Evolutionary conservation across 768 basidiomycete genomes (phyloP), one percentile per base, ranked within the genome.

Genomic region (Lentinula guzmanii): DNA sequence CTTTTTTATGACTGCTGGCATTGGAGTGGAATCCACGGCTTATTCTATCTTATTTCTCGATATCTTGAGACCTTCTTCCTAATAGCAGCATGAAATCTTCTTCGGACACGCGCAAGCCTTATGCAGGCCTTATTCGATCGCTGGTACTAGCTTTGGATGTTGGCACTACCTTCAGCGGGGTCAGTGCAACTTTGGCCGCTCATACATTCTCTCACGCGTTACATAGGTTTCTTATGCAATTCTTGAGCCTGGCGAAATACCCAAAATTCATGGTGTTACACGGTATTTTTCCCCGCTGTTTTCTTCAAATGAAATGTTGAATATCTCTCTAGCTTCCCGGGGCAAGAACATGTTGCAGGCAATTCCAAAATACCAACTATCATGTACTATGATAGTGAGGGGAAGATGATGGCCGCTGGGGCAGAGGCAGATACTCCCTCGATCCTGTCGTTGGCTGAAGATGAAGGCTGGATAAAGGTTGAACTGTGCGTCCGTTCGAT

Each of bases 281-380:
- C 79, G 90, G 90, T 90, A 63, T 31, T 79, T 63, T 24, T 43
- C 24, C 60, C 57, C 31, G 3, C 42, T 8, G 41, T 13, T 52
- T 34, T 52, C 43, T 39, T 46, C 48, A n/a, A 57, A 18, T 56
- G 37, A 5, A 54, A 37, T 63, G 66, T 61, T 67, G 63, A 63
- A 58, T 21, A 1, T 7, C 63, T 58, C 64, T 64, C 28, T 63
- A 91, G 90, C 61, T 92, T 91, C 61, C 90, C 90, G 8, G 90
- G 90, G 16, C 90, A 91, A 72, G 90, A 92, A 72, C 89, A 92
- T 79, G 88, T 90, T 52, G 89, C 86, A 13, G 90, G 90, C 42
- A 92, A 91, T 70, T 86, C 87, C 61, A 92, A 92, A 75, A 91
- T 92, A 67, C 90, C 90, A 42, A 85, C 90, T 24, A 71, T 88